Base-by-base conservation (phyloP, 129 eudicot species). In the Artemisia tridentata region DNA sequence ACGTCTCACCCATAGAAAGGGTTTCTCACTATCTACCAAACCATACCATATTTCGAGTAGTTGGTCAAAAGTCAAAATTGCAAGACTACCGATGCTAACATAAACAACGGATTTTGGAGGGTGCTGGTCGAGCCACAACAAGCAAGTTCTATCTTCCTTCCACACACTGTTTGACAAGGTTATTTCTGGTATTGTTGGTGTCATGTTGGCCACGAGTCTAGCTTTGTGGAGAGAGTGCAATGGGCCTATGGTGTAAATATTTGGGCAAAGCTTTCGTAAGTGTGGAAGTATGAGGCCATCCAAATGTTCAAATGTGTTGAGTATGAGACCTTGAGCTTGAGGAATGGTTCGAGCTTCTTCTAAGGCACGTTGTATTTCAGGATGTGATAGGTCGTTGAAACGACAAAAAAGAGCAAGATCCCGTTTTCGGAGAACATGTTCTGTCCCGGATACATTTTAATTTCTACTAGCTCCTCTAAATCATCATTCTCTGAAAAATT, bases 1-100 rank as follows among this genome's bases (percentile, higher is more conserved):
- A 1, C 90, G 79, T 48, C 75, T 57, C 12, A 85, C 95, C 90
- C 95, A 88, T 13, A 84, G 50, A 72, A 82, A 82, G 0, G 75
- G 75, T 3, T 31, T 62, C 12, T 65, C 78, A 67, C 84, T 77
- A 17, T 78, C 70, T 13, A 80, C 86, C 62, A 88, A 48, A 6
- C 95, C 95, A 31, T 83, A 54, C 95, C 88, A 88, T 48, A 88
- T 41, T 62, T 88, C 95, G 17, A 80, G 13, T 6, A 82, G 48
- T 52, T 88, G 84, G 23, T 78, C 79, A 29, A 45, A 27, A 1
- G 81, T 72, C 79, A 82, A 41, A 41, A 56, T 67, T 1, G 84
- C 75, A 2, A 80, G 45, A 71, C 95, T 85, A 7, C 82, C 82
- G 1, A 72, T 72, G 57, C 82, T 79, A 16, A 80, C 62, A 0